These are phyloP conservation scores for Cetraspora pellucida DNA, from an alignment of 192 early-diverging fungal genomes.

Conservation along the genomic window DNA sequence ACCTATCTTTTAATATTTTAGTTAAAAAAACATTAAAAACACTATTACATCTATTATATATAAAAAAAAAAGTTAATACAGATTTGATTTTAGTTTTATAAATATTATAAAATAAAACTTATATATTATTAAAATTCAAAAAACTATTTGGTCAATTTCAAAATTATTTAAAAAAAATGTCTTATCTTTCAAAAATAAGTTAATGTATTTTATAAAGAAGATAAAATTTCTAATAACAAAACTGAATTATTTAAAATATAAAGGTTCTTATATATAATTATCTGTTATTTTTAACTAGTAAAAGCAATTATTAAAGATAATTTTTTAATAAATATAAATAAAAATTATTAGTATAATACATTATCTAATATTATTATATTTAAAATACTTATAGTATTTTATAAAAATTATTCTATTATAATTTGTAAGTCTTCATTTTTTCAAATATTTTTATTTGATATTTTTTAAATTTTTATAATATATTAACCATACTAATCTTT, in stretches of 20 bases:
- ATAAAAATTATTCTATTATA: slow-evolving; percentile 27
- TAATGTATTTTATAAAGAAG: not conserved
- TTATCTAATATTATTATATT: slow-evolving; percentile 7
- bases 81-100: slow-evolving; percentile 26
- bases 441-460: slow-evolving; percentile 34
- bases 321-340: not conserved
- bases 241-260: not conserved
- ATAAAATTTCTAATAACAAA: not conserved
- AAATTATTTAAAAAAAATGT: not conserved
- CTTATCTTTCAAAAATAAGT: not conserved
- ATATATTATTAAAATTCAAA: not conserved
- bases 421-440: slow-evolving; percentile 22
- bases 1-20: too few relatives aligned
- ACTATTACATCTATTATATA: slow-evolving; percentile 20
- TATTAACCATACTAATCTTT: slow-evolving; percentile 9
- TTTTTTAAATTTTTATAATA: slow-evolving; percentile 24
- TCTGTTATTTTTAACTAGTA: not conserved
- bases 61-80: slow-evolving; percentile 15
- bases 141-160: not conserved
- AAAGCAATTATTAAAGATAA: slow-evolving; percentile 17
- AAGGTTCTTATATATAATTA: not conserved
- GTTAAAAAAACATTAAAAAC: too few relatives aligned
- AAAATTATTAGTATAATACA: not conserved
- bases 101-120: not conserved
- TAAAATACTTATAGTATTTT: slow-evolving; percentile 31